Evolutionary conservation across 768 basidiomycete genomes (phyloP).

Genomic region (Polyporus arcularius): DNA sequence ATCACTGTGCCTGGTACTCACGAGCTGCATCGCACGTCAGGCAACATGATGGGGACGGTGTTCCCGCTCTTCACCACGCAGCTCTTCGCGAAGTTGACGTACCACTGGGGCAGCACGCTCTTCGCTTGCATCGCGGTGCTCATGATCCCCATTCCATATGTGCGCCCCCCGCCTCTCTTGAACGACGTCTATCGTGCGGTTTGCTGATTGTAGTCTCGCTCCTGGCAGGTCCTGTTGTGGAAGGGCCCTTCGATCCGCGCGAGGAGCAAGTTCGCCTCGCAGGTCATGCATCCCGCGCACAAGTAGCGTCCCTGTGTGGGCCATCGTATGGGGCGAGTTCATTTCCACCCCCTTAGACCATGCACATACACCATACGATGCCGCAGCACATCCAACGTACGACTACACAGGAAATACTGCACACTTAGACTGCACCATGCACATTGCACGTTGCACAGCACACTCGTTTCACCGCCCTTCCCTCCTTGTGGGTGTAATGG

Average conservation of each 20-base stretch:
- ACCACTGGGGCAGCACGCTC: conserved; percentile 50
- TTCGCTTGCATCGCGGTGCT: conserved; percentile 42
- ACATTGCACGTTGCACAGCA: no score
- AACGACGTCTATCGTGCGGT: background rate
- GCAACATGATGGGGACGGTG: conserved; percentile 40
- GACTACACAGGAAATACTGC: no score
- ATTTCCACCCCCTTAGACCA: no score
- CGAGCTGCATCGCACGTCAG: conserved; percentile 22
- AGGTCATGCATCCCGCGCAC: conserved; percentile 13
- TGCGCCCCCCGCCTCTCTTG: conserved; percentile 22
- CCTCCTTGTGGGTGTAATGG: no score
- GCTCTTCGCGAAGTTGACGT: conserved; percentile 49
- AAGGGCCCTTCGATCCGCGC: conserved; percentile 29
- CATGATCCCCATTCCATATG: conserved; percentile 49
- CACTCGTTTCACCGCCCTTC: no score
- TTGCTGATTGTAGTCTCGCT: background rate
- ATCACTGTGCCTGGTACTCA: background rate
- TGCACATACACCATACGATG: no score
- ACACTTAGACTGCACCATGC: no score
- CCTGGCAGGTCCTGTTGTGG: conserved; percentile 25
- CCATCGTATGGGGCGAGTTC: no score
- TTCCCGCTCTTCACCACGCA: conserved; percentile 53
- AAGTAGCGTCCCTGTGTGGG: background rate
- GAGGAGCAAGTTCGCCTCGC: conserved; percentile 28
- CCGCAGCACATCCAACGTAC: no score